phyloP scores from a whole-genome alignment of 176 grass and related monocot species.

The Elymus sibiricus region DNA sequence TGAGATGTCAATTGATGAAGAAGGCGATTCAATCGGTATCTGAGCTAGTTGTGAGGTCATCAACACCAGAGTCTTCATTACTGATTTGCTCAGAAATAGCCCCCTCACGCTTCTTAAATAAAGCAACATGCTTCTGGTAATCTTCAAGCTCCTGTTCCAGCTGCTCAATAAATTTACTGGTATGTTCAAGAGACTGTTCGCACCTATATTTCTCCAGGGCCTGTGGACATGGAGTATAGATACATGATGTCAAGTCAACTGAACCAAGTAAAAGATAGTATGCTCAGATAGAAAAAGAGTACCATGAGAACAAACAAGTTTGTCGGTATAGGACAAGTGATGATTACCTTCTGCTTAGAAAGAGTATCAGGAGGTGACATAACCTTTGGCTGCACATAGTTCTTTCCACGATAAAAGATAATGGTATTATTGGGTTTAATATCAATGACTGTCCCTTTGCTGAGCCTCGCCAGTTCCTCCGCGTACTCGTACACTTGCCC shows the following conservation, averaged over 20 bases:
- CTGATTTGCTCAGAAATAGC: constrained; percentile 24
- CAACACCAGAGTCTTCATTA: not conserved
- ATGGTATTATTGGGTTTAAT: constrained; percentile 64
- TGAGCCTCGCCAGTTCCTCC: constrained; percentile 51
- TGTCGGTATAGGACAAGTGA: not conserved
- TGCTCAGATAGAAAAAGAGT: not conserved
- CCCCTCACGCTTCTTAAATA: constrained; percentile 52
- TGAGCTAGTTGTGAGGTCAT: constrained; percentile 20
- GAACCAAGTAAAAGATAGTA: not conserved
- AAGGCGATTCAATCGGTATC: constrained; percentile 22
- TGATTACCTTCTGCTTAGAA: constrained; percentile 74
- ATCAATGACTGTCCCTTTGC: constrained; percentile 64
- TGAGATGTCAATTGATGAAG: not conserved
- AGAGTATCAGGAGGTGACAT: constrained; percentile 74
- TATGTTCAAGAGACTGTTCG: constrained; percentile 84
- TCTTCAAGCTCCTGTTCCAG: constrained; percentile 69
- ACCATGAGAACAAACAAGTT: not conserved
- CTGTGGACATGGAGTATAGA: constrained; percentile 28
- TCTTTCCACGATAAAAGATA: constrained; percentile 78
- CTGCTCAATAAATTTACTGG: constrained; percentile 69
- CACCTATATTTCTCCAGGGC: constrained; percentile 81
- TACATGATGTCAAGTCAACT: not conserved
- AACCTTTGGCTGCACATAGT: constrained; percentile 66
- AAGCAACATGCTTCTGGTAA: constrained; percentile 61
- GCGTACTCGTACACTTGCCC: constrained; percentile 70